Evolutionary conservation across 202 grass and related monocot species (phyloP).

Genomic region (Carex arenaria): DNA sequence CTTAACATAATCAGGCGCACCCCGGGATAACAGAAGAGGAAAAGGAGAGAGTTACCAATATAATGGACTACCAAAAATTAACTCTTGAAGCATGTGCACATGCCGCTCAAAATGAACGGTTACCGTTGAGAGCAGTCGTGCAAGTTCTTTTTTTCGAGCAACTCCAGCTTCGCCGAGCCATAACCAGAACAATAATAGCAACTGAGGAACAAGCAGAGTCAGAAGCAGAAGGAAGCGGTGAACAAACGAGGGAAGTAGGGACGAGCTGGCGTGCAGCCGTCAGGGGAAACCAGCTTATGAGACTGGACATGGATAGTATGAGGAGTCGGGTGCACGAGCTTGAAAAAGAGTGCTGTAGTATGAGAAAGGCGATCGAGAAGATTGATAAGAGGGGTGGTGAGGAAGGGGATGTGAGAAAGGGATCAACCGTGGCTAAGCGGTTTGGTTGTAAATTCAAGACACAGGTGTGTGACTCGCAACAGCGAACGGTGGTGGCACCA

Average conservation of each 20-base stretch:
- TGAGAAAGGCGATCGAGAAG: constrained; percentile 81
- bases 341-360: constrained; percentile 78
- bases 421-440: constrained; percentile 41
- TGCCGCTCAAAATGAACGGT: constrained; percentile 86
- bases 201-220: constrained; percentile 36
- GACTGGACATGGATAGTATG: constrained; percentile 98
- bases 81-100: constrained; percentile 94
- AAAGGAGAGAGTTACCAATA: constrained; percentile 69
- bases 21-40: constrained; percentile 64
- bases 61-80: constrained; percentile 86
- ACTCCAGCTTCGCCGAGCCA: constrained; percentile 85
- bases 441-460: constrained; percentile 89
- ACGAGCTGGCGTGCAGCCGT: constrained; percentile 47
- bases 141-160: constrained; percentile 99
- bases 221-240: constrained; percentile 38
- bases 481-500: constrained; percentile 61
- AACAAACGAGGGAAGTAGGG: constrained; percentile 21
- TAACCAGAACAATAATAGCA: constrained; percentile 58
- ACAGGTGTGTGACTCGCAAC: constrained; percentile 87
- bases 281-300: constrained; percentile 82
- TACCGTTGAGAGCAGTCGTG: constrained; percentile 77
- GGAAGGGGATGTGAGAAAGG: constrained; percentile 38
- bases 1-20: constrained; percentile 53
- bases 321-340: constrained; percentile 80
- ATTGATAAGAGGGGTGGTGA: constrained; percentile 46